Percentiles rank a stretch among this genome's conserved stretches.
These are phyloP conservation scores for Hyphopichia homilentoma DNA, from an alignment of 805 yeast genomes.

Conservation along the genomic window DNA sequence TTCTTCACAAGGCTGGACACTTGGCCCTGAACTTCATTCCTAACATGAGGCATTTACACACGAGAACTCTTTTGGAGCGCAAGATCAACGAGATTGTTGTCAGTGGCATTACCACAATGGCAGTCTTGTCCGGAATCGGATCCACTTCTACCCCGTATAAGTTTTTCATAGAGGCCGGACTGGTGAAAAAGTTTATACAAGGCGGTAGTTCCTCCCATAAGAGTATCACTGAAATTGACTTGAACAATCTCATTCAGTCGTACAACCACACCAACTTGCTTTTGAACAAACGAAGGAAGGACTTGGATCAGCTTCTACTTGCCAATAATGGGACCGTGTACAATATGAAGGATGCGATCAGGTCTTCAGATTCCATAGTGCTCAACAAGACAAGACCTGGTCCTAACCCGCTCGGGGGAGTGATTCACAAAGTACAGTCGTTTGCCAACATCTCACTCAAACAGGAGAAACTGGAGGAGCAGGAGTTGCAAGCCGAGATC, in stretches of 20 bases:
- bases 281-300: slow-evolving; percentile 27
- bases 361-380: slow-evolving; percentile 8
- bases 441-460: slow-evolving; percentile 30
- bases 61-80: slow-evolving; percentile 30
- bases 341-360: slow-evolving; percentile 13
- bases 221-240: slow-evolving; percentile 24
- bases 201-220: slow-evolving; percentile 1
- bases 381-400: slow-evolving; percentile 7
- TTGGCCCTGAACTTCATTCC: slow-evolving; percentile 23
- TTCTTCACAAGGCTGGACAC: slow-evolving; percentile 31
- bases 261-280: slow-evolving; percentile 40
- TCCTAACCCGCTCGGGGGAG: slow-evolving; percentile 21
- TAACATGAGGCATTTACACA: slow-evolving; percentile 9
- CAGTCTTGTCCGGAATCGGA: slow-evolving; percentile 51
- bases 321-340: slow-evolving; percentile 24
- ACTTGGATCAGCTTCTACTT: slow-evolving; percentile 18
- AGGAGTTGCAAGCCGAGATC: slow-evolving; percentile 38
- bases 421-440: slow-evolving; percentile 38
- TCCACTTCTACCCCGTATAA: slow-evolving; percentile 44
- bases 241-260: slow-evolving; percentile 32
- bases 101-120: slow-evolving; percentile 48
- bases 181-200: neutral
- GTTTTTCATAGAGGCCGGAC: slow-evolving; percentile 4
- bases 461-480: slow-evolving; percentile 18
- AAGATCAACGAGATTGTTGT: slow-evolving; percentile 45